Conservation (phyloP, 176 grass and related monocot genomes). For the Avena insularis region DNA sequence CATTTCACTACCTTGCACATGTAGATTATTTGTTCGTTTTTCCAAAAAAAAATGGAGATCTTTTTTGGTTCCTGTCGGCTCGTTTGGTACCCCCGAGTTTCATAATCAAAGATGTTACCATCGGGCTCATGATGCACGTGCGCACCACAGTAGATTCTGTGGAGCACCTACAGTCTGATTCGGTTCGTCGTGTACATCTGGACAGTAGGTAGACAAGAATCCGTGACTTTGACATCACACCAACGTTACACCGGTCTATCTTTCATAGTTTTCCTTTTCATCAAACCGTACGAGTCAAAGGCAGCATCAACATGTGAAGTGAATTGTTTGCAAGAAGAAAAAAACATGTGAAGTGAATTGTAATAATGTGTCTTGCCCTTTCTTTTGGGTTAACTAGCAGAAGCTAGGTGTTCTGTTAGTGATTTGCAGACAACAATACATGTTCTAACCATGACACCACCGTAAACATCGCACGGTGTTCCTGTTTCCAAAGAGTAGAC, state of each 20-base stretch:
- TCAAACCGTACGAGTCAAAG: conserved; percentile 2
- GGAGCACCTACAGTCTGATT: conserved; percentile 6
- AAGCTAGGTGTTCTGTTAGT: too few species aligned
- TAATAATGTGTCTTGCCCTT: background rate
- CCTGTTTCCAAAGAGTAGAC: too few species aligned
- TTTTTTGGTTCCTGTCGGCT: background rate
- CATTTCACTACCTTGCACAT: background rate
- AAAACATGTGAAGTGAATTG: background rate
- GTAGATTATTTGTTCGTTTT: background rate
- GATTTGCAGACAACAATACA: too few species aligned
- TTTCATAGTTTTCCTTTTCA: background rate
- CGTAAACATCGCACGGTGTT: too few species aligned
- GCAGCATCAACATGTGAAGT: conserved; percentile 1
- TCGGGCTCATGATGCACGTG: background rate
- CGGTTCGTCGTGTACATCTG: background rate
- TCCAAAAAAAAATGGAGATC: too few species aligned
- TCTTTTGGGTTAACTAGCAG: too few species aligned
- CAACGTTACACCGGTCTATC: conserved; percentile 9
- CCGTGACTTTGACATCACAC: background rate
- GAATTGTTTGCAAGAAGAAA: background rate
- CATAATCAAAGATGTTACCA: background rate
- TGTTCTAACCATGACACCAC: too few species aligned
- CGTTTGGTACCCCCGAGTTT: background rate
- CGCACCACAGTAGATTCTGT: background rate
- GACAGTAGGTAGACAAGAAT: background rate